Percentiles rank a stretch among this genome's conserved stretches.
These are phyloP conservation scores for Pyricularia sp. DNA, from an alignment of 2,329 filamentous ascomycete genomes.

Conservation along the genomic window DNA sequence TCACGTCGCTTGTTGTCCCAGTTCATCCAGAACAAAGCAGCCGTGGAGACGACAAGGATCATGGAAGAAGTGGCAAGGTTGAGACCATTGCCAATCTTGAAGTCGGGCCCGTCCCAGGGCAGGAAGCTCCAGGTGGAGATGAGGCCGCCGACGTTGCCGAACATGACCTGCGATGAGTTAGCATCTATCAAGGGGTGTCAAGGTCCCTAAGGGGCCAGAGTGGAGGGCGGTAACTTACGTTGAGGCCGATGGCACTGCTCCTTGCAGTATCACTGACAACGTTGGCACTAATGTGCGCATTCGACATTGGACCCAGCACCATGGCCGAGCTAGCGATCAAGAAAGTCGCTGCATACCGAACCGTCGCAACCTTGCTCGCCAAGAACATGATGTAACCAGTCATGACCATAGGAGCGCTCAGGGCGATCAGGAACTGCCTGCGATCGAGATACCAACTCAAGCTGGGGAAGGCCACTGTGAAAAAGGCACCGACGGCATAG, in stretches of 20 bases:
- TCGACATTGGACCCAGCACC: conserved; percentile 51
- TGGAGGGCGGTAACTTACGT: no score
- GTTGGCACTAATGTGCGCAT: conserved; percentile 55
- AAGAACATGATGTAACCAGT: conserved; percentile 59
- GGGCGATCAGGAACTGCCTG: conserved; percentile 43
- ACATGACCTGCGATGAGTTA: conserved; percentile 37
- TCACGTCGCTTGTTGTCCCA: conserved; percentile 48
- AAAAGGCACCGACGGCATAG: conserved; percentile 54
- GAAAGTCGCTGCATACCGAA: conserved; percentile 59
- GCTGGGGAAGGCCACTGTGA: conserved; percentile 46
- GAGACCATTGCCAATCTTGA: conserved; percentile 57
- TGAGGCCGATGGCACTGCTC: conserved; percentile 49
- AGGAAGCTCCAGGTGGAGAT: conserved; percentile 49
- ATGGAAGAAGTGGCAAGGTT: conserved; percentile 50
- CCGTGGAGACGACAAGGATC: conserved; percentile 39
- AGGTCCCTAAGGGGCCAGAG: no score
- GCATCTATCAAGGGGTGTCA: background rate
- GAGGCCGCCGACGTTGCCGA: conserved; percentile 54
- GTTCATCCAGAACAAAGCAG: conserved; percentile 48
- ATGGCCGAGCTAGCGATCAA: conserved; percentile 54
- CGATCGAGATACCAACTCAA: conserved; percentile 47
- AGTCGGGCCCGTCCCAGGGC: conserved; percentile 51
- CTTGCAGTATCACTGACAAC: conserved; percentile 58
- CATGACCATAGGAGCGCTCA: conserved; percentile 49
- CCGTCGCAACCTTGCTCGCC: conserved; percentile 33